A percentile compares a stretch with the other conserved stretches of the same genome.
Evolutionary conservation across 148 eudicot genomes (phyloP).

Genomic region (Euryodendron excelsum): DNA sequence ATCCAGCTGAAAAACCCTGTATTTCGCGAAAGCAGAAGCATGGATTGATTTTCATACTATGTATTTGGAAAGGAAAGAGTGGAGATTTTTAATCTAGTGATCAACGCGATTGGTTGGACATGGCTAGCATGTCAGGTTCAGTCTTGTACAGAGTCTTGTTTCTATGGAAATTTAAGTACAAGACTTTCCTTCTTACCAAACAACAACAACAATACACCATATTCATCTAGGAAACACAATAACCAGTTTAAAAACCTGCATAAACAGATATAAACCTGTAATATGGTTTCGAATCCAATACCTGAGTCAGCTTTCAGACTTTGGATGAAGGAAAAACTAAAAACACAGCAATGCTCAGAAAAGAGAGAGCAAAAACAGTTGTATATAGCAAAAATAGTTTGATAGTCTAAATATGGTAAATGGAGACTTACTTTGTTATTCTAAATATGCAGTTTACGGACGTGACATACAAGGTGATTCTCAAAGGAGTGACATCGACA

Average conservation of each 20-base stretch:
- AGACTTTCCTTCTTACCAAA: constrained; percentile 30
- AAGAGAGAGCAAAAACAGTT: too few relatives aligned
- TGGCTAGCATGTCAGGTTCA: constrained; percentile 72
- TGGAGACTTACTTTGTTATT: background rate
- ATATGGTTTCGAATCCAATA: background rate
- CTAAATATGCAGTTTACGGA: constrained; percentile 68
- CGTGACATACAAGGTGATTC: constrained; percentile 65
- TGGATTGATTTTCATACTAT: constrained; percentile 33
- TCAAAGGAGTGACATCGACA: constrained; percentile 60
- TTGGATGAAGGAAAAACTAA: too few relatives aligned
- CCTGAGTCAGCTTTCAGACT: too few relatives aligned
- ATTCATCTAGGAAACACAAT: background rate
- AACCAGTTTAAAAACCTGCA: background rate
- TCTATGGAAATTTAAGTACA: constrained; percentile 55
- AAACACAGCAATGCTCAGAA: background rate
- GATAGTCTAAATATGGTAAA: too few relatives aligned
- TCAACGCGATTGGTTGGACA: constrained; percentile 44
- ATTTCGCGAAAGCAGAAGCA: constrained; percentile 10
- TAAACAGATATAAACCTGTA: background rate
- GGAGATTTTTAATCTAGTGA: constrained; percentile 46
- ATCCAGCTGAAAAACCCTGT: constrained; percentile 20
- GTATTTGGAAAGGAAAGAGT: constrained; percentile 56
- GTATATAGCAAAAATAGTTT: too few relatives aligned
- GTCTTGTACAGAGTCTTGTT: constrained; percentile 64
- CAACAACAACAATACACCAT: background rate